phyloP scores from a whole-genome alignment of 306 rosid genomes.

The Vigna unguiculata region DNA sequence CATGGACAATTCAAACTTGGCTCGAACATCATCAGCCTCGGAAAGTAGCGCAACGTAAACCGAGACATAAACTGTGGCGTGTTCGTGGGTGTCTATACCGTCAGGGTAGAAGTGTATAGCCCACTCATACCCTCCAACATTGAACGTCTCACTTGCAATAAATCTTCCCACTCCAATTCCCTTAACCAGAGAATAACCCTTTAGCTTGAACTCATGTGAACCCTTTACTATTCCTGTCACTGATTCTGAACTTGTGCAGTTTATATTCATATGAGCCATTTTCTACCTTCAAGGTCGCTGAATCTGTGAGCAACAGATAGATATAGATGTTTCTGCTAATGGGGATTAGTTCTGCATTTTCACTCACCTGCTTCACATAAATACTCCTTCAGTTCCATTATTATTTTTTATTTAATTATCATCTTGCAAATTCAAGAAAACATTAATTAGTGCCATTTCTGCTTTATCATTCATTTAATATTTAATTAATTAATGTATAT shows the following conservation, averaged over 20 bases:
- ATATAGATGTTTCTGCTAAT: too few relatives aligned
- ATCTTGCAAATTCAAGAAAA: too few relatives aligned
- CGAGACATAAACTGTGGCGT: conserved; percentile 74
- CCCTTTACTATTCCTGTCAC: conserved; percentile 90
- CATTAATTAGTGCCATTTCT: too few relatives aligned
- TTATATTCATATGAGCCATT: too few relatives aligned
- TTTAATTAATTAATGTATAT: too few relatives aligned
- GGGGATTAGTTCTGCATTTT: too few relatives aligned
- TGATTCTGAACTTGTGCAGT: conserved; percentile 58
- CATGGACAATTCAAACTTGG: conserved; percentile 80
- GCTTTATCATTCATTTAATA: too few relatives aligned
- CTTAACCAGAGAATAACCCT: conserved; percentile 83
- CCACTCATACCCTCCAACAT: conserved; percentile 91
- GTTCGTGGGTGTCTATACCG: conserved; percentile 82
- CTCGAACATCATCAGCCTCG: conserved; percentile 86
- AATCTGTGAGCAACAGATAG: too few relatives aligned
- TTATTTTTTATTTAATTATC: too few relatives aligned
- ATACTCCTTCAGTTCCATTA: too few relatives aligned
- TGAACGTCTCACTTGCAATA: conserved; percentile 49
- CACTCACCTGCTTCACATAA: too few relatives aligned
- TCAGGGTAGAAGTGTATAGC: conserved; percentile 93
- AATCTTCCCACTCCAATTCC: conserved; percentile 82
- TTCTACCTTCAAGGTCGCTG: too few relatives aligned
- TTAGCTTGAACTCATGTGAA: conserved; percentile 82
- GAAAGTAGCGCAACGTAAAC: conserved; percentile 86